These are phyloP conservation scores for Phytophthora meadii DNA, from an alignment of 352 stramenopile species.

Conservation along the genomic window DNA sequence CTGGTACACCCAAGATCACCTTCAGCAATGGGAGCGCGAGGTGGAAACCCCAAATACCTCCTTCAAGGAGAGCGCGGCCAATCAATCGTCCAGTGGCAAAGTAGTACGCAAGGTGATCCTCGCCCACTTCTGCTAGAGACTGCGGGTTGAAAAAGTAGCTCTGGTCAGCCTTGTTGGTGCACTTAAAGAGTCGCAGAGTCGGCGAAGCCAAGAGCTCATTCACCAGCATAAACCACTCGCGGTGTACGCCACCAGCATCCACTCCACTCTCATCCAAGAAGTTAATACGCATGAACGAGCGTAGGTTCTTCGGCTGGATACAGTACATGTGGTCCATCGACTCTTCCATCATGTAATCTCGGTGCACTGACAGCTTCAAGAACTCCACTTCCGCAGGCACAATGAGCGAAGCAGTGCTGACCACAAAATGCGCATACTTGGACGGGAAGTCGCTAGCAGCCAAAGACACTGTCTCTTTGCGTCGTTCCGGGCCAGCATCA, in stretches of 20 bases:
- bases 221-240: slow-evolving; percentile 94
- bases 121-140: slow-evolving; percentile 52
- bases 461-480: slow-evolving; percentile 49
- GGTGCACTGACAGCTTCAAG: slow-evolving; percentile 70
- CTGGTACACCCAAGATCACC: slow-evolving; percentile 95
- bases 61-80: slow-evolving; percentile 78
- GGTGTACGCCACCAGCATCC: slow-evolving; percentile 87
- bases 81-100: slow-evolving; percentile 68
- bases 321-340: slow-evolving; percentile 73
- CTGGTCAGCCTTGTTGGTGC: slow-evolving; percentile 63
- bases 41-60: slow-evolving; percentile 93
- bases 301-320: slow-evolving; percentile 65
- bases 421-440: slow-evolving; percentile 82
- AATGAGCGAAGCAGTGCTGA: slow-evolving; percentile 65
- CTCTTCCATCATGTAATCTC: slow-evolving; percentile 70
- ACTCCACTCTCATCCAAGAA: slow-evolving; percentile 88
- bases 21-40: slow-evolving; percentile 97
- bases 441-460: slow-evolving; percentile 66
- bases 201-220: slow-evolving; percentile 61
- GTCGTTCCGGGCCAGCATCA: slow-evolving; percentile 39
- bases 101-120: slow-evolving; percentile 73
- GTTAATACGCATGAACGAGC: slow-evolving; percentile 84
- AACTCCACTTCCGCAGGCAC: slow-evolving; percentile 74
- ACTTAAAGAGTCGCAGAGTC: slow-evolving; percentile 59
- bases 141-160: slow-evolving; percentile 71